phyloP scores from a whole-genome alignment of 2,329 filamentous ascomycete genomes.

The Colletotrichum aenigma region DNA sequence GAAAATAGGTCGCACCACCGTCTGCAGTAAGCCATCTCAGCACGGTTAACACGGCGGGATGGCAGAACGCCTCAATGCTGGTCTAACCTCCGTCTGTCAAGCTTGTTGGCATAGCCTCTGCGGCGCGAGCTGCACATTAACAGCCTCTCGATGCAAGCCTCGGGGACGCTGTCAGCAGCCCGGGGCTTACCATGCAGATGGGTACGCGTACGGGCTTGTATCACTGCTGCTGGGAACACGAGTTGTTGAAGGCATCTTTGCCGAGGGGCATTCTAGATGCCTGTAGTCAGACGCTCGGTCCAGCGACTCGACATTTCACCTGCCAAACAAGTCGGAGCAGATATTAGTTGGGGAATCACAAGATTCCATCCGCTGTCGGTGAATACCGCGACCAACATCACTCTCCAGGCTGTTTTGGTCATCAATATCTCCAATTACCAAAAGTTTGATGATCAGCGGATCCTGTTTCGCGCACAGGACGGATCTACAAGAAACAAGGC shows the following conservation, averaged over 20 bases:
- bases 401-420: not conserved
- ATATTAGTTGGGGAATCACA: not conserved
- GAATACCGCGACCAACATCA: not conserved
- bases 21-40: not conserved
- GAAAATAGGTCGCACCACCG: not conserved
- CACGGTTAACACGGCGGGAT: not conserved
- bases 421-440: not conserved
- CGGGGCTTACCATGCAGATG: not conserved
- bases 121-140: not conserved
- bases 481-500: slow-evolving; percentile 7
- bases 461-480: slow-evolving; percentile 7
- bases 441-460: not conserved
- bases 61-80: not conserved
- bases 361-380: not conserved
- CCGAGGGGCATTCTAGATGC: not conserved
- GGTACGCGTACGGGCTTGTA: not conserved
- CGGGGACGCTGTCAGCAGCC: not conserved
- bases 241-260: not conserved
- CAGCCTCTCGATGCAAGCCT: not conserved
- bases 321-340: not conserved
- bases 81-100: not conserved
- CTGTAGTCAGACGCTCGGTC: not conserved
- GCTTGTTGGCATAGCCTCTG: not conserved
- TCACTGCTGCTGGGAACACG: not conserved
- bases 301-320: not conserved